A percentile compares a stretch with the other conserved stretches of the same genome.
Evolutionary conservation across 495 filamentous ascomycete genomes (phyloP).

Genomic region (Chaetomium fimeti): DNA sequence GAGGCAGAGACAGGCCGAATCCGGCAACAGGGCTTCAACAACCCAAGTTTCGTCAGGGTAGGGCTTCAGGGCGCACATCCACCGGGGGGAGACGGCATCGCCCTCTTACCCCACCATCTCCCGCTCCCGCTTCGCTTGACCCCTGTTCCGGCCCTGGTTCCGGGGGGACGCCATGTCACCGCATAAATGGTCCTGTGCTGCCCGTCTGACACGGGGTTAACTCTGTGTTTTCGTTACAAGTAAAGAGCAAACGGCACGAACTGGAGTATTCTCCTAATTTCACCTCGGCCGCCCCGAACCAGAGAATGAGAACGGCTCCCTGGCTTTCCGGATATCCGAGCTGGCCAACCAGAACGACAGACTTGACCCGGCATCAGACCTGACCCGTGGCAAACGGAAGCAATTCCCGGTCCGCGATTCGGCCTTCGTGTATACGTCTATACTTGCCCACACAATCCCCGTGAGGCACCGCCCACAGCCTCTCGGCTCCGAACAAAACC

Average conservation of each 20-base stretch:
- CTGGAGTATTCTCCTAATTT: background rate
- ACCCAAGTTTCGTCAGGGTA: background rate
- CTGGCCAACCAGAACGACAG: too few species aligned
- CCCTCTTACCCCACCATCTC: slow-evolving; percentile 18
- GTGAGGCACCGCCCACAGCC: background rate
- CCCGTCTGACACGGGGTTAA: slow-evolving; percentile 4
- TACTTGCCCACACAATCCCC: background rate
- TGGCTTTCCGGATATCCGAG: too few species aligned
- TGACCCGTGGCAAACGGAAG: background rate
- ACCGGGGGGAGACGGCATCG: slow-evolving; percentile 6
- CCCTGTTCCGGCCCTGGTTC: slow-evolving; percentile 18
- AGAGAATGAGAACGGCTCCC: background rate
- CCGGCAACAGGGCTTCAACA: background rate
- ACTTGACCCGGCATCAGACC: background rate
- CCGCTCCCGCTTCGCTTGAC: slow-evolving; percentile 4
- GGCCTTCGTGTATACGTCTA: background rate
- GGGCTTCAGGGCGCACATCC: background rate
- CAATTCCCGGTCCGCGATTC: background rate
- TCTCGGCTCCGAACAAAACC: background rate
- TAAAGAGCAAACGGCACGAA: background rate
- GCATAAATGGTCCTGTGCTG: slow-evolving; percentile 10
- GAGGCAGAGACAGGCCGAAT: background rate
- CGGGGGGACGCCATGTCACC: slow-evolving; percentile 1
- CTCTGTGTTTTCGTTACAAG: background rate
- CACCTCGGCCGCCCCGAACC: background rate